These are phyloP conservation scores for Plasmodium chabaudi DNA, from an alignment of 169 alveolate genomes.

Conservation along the genomic window DNA sequence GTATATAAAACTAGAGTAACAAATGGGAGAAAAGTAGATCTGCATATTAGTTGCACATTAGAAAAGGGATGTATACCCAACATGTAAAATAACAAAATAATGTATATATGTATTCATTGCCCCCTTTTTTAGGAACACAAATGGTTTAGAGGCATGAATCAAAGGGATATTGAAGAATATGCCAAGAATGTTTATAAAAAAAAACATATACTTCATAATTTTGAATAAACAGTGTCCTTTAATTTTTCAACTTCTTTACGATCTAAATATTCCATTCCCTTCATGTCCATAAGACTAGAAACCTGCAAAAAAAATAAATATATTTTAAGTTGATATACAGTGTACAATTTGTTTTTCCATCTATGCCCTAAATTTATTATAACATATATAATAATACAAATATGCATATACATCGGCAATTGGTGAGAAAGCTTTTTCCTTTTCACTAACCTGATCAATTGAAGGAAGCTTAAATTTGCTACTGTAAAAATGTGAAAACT, in stretches of 20 bases:
- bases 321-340: not conserved
- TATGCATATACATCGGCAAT: too few species aligned
- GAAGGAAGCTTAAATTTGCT: slow-evolving; percentile 32
- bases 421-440: not conserved
- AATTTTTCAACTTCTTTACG: slow-evolving; percentile 20
- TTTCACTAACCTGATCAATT: slow-evolving; percentile 15
- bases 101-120: not conserved
- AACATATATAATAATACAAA: too few species aligned
- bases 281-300: slow-evolving; percentile 12
- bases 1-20: too few species aligned
- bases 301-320: slow-evolving; percentile 11
- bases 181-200: slow-evolving; percentile 37
- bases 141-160: slow-evolving; percentile 27
- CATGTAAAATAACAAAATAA: too few species aligned
- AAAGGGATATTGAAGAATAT: slow-evolving; percentile 15
- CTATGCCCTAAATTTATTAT: too few species aligned
- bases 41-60: too few species aligned
- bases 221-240: slow-evolving; percentile 23
- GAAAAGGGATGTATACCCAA: too few species aligned
- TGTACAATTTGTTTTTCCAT: not conserved
- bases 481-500: slow-evolving; percentile 8
- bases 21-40: too few species aligned
- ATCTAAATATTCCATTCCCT: slow-evolving; percentile 33
- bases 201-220: slow-evolving; percentile 10
- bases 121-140: slow-evolving; percentile 18